Evolutionary conservation across 2,329 filamentous ascomycete species (phyloP).

Genomic region (Epichloe sp.): DNA sequence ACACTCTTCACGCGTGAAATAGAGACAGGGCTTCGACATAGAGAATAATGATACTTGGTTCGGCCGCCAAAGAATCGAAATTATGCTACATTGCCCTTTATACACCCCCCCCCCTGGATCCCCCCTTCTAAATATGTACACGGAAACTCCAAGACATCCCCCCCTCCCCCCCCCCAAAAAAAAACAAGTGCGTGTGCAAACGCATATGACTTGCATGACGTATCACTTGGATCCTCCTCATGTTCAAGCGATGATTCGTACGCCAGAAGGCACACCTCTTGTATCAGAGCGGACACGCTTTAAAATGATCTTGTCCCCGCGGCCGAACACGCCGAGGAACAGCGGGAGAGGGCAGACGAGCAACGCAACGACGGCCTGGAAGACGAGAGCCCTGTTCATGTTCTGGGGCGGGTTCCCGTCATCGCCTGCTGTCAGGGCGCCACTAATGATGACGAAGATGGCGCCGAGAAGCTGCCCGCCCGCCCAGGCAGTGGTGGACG

Average conservation of each 20-base stretch:
- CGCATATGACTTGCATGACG: too few species aligned
- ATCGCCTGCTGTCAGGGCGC: conserved; percentile 50
- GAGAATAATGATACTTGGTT: too few species aligned
- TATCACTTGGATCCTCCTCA: too few species aligned
- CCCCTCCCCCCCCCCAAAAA: too few species aligned
- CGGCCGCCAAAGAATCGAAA: too few species aligned
- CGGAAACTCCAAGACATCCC: too few species aligned
- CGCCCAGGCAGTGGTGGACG: conserved; percentile 71
- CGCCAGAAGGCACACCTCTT: conserved; percentile 3
- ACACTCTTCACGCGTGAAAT: too few species aligned
- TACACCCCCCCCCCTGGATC: too few species aligned
- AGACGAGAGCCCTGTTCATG: conserved; percentile 65
- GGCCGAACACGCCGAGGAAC: conserved; percentile 57
- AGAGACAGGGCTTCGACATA: too few species aligned
- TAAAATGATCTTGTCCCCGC: conserved; percentile 35
- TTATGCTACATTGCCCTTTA: too few species aligned
- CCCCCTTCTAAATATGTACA: too few species aligned
- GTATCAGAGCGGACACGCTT: conserved; percentile 35
- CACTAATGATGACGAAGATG: conserved; percentile 71
- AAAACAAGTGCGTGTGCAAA: neutral
- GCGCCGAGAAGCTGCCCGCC: conserved; percentile 78
- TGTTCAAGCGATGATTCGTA: neutral
- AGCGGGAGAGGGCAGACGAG: conserved; percentile 54
- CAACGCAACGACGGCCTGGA: conserved; percentile 60
- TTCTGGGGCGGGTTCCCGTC: conserved; percentile 48